Base-by-base conservation (phyloP, 352 stramenopile genomes). In the Pythium dissimile region DNA sequence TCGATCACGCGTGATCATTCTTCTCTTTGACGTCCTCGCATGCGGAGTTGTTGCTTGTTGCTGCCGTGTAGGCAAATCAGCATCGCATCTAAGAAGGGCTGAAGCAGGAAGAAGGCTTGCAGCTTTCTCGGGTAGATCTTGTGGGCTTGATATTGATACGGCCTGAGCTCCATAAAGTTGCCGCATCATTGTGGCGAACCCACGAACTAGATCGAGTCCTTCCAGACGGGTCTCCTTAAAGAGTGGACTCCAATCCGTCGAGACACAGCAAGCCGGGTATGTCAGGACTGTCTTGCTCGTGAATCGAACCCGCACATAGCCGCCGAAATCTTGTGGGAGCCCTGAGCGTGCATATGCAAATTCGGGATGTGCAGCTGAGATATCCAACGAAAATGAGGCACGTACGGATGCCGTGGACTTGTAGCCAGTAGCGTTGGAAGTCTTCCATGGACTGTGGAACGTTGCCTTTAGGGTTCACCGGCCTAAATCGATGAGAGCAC, bases 211-310 rank as follows among this genome's bases (percentile, higher is more conserved):
- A 12, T 73, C 59, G 34, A 71, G 37, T 7, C 60, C 62, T 39
- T 81, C 66, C 1, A 56, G 7, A 10, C 71, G 46, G 5, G 74
- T 73, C 49, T 80, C 62, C 43, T 75, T 78, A 38, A 51, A 27
- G 24, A 81, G 52, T n/a, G 71, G 55, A 2, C 46, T 48, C 64
- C 67, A 77, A 26, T 77, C 59, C 12, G 57, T 71, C 7, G 53
- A 54, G 24, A 79, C 58, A 32, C 71, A 80, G 50, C 69, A 71
- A 5, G 71, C 69, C 18, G 71, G 71, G 39, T 80, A 84, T 8
- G 66, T 84, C 13, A 79, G 30, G 0, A 69, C 38, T 8, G 64
- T 64, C 3, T 51, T 48, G 27, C 59, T 66, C 5, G 71, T 66
- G 54, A 78, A 80, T 0, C 62, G 59, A 35, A 83, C 61, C 11